Evolutionary conservation across 768 basidiomycete species (phyloP).

Genomic region (Leccinum variicolor): DNA sequence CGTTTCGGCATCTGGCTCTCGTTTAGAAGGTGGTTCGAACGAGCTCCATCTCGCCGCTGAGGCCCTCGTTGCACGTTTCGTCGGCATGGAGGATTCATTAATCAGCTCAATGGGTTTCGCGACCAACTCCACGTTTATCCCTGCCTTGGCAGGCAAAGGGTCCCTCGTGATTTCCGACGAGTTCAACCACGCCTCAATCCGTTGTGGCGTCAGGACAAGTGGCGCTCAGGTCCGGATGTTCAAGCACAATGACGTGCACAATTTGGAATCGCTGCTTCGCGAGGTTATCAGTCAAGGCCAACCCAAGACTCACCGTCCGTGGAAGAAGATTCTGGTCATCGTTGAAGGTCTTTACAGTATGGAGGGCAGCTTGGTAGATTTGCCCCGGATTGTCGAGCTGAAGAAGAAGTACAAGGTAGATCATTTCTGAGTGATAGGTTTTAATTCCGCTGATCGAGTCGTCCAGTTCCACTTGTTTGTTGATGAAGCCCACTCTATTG

Average conservation of each 20-base stretch:
- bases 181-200: slow-evolving; percentile 92
- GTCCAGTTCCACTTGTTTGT: slow-evolving; percentile 89
- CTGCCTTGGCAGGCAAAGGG: slow-evolving; percentile 86
- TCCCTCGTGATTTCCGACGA: slow-evolving; percentile 97
- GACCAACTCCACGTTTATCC: slow-evolving; percentile 91
- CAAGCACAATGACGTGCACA: slow-evolving; percentile 95
- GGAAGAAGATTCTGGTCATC: slow-evolving; percentile 96
- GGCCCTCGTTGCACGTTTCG: slow-evolving; percentile 83
- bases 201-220: slow-evolving; percentile 85
- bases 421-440: slow-evolving; percentile 11
- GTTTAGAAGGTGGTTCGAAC: slow-evolving; percentile 81
- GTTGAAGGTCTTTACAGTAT: slow-evolving; percentile 97
- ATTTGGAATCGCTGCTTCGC: slow-evolving; percentile 72
- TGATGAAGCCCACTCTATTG: slow-evolving; percentile 97
- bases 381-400: slow-evolving; percentile 79
- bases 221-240: slow-evolving; percentile 89
- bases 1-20: slow-evolving; percentile 67
- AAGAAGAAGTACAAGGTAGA: slow-evolving; percentile 93
- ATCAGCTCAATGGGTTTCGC: slow-evolving; percentile 97
- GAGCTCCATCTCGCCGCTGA: slow-evolving; percentile 83
- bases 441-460: background rate
- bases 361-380: slow-evolving; percentile 92
- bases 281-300: slow-evolving; percentile 97
- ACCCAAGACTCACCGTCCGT: slow-evolving; percentile 95
- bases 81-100: slow-evolving; percentile 87